Conservation (phyloP, 257 asterid species). For the Orobanche coerulescens region DNA sequence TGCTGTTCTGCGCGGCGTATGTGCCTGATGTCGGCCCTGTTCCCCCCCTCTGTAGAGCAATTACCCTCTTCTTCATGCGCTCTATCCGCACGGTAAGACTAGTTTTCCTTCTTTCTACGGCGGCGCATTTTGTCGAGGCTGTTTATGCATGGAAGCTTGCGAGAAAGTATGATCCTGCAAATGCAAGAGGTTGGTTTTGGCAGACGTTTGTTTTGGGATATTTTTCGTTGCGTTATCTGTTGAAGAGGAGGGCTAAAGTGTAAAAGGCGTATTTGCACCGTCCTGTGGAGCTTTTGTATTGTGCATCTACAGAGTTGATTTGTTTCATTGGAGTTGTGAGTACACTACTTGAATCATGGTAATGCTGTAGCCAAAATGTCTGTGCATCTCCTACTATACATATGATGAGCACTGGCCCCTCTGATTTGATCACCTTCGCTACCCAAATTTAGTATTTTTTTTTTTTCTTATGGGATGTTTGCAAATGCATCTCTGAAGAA, state of each 20-base stretch:
- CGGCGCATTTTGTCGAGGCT: slow-evolving; percentile 65
- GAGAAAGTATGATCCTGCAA: slow-evolving; percentile 67
- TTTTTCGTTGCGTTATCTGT: slow-evolving; percentile 62
- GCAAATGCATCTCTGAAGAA: too few species aligned
- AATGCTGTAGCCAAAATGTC: too few species aligned
- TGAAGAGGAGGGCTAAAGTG: slow-evolving; percentile 46
- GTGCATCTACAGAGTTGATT: not conserved
- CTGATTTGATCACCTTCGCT: too few species aligned
- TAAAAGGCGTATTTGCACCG: not conserved
- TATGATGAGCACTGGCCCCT: too few species aligned
- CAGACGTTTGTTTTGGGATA: slow-evolving; percentile 72
- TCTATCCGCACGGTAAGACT: slow-evolving; percentile 33
- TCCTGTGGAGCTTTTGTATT: not conserved
- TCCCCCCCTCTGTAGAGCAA: slow-evolving; percentile 41
- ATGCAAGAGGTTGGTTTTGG: slow-evolving; percentile 86
- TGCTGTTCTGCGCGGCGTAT: slow-evolving; percentile 61
- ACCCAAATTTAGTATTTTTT: too few species aligned
- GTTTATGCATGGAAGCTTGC: slow-evolving; percentile 87
- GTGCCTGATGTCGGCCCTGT: slow-evolving; percentile 69
- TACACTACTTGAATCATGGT: too few species aligned
- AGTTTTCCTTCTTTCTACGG: slow-evolving; percentile 34
- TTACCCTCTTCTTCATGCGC: slow-evolving; percentile 50
- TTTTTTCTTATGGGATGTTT: too few species aligned
- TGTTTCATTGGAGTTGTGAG: not conserved
- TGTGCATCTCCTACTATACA: too few species aligned